Evolutionary conservation across 1,284 basidiomycete species (phyloP).

Genomic region (Boletellus deceptivus): DNA sequence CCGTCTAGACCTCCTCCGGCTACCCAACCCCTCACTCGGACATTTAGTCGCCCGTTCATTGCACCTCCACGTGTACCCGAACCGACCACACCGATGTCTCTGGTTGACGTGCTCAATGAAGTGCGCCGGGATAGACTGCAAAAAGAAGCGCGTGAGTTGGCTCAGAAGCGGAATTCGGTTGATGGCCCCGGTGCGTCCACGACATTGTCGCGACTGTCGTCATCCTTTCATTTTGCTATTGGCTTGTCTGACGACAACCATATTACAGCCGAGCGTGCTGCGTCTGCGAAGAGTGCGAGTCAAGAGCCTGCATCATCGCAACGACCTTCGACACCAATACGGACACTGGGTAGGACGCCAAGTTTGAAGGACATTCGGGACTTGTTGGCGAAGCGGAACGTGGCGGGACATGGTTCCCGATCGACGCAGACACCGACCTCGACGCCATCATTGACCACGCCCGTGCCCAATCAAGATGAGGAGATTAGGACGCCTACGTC

Average conservation of each 20-base stretch:
- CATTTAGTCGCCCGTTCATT: slow-evolving; percentile 15
- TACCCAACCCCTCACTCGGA: slow-evolving; percentile 6
- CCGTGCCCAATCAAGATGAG: background rate
- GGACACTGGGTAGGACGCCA: background rate
- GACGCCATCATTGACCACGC: background rate
- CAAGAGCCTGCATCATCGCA: background rate
- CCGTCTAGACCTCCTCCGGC: background rate
- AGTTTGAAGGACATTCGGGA: slow-evolving; percentile 22
- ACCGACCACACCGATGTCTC: slow-evolving; percentile 14
- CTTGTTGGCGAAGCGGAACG: slow-evolving; percentile 14
- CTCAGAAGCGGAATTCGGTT: background rate
- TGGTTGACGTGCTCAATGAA: slow-evolving; percentile 23
- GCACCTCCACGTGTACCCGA: slow-evolving; percentile 26
- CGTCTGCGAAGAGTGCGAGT: background rate
- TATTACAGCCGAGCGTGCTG: slow-evolving; percentile 1
- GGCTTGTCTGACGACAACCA: slow-evolving; percentile 2
- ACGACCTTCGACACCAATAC: slow-evolving; percentile 1
- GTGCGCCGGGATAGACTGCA: slow-evolving; percentile 13
- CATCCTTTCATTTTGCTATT: no score
- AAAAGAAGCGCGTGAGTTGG: background rate
- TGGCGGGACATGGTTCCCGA: background rate
- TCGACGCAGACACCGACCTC: background rate
- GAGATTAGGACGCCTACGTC: background rate
- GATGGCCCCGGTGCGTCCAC: slow-evolving; percentile 3
- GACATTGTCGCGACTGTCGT: no score